Conservation (phyloP, 2,329 filamentous ascomycete genomes). For the Tolypocladium tropicale region DNA sequence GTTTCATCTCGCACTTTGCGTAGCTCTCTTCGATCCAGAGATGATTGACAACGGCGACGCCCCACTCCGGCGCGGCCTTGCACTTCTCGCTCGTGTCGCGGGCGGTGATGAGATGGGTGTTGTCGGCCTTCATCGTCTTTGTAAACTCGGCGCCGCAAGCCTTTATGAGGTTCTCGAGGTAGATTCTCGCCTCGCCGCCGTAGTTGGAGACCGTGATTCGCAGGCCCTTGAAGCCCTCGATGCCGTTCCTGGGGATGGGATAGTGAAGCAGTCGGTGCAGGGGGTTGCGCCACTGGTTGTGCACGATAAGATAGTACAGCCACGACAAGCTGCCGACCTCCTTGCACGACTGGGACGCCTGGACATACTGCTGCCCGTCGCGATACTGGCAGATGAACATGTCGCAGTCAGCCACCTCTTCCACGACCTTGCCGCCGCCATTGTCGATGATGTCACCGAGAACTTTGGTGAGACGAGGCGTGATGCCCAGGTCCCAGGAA, state of each 20-base stretch:
- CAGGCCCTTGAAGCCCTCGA: slow-evolving; percentile 67
- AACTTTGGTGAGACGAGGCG: slow-evolving; percentile 52
- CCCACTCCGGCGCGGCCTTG: slow-evolving; percentile 85
- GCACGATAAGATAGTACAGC: slow-evolving; percentile 85
- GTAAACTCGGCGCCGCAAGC: slow-evolving; percentile 83
- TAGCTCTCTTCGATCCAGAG: slow-evolving; percentile 98
- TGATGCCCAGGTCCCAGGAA: slow-evolving; percentile 62
- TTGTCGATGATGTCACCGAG: slow-evolving; percentile 60
- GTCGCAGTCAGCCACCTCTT: slow-evolving; percentile 58
- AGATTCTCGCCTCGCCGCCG: slow-evolving; percentile 83
- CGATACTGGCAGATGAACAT: slow-evolving; percentile 84
- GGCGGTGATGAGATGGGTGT: slow-evolving; percentile 91
- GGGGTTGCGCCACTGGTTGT: slow-evolving; percentile 82
- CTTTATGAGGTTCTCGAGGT: slow-evolving; percentile 82
- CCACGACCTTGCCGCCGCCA: slow-evolving; percentile 61
- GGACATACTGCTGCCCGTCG: slow-evolving; percentile 66
- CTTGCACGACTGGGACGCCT: slow-evolving; percentile 66
- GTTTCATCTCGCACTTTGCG: slow-evolving; percentile 70
- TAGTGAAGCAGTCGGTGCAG: slow-evolving; percentile 80
- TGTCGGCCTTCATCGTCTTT: slow-evolving; percentile 89
- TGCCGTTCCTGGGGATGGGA: slow-evolving; percentile 64
- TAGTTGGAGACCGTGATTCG: slow-evolving; percentile 93
- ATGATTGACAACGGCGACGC: slow-evolving; percentile 82
- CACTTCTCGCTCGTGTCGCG: slow-evolving; percentile 88
- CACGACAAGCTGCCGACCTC: slow-evolving; percentile 88